A percentile compares a stretch with the other conserved stretches of the same genome.
Conservation (phyloP, 2,329 filamentous ascomycete species). For the Zymoseptoria passerinii region DNA sequence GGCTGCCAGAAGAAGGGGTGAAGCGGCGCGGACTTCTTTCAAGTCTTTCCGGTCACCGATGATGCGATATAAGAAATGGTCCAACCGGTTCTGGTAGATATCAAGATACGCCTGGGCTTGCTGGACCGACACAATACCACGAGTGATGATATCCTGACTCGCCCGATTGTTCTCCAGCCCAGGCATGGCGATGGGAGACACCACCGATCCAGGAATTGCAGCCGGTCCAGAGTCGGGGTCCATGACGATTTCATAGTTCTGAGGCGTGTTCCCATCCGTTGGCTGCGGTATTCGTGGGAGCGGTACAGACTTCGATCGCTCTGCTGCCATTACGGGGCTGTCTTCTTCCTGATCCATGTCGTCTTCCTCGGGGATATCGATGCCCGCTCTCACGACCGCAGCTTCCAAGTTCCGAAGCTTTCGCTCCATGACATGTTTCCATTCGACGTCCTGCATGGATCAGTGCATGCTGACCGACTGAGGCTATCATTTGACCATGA, state of each 20-base stretch:
- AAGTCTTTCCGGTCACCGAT: conserved; percentile 25
- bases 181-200: conserved; percentile 22
- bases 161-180: conserved; percentile 18
- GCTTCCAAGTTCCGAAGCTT: conserved; percentile 33
- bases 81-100: conserved; percentile 27
- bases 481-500: too few species aligned
- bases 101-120: conserved; percentile 25
- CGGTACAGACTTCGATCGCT: neutral
- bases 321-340: conserved; percentile 7
- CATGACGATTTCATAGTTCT: conserved; percentile 32
- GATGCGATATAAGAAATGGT: conserved; percentile 29
- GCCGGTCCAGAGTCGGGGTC: conserved; percentile 32
- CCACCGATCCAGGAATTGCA: conserved; percentile 27
- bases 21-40: conserved; percentile 23
- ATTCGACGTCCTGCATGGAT: conserved; percentile 27
- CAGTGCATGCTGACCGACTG: too few species aligned
- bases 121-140: conserved; percentile 21
- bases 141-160: conserved; percentile 24
- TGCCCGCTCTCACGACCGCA: conserved; percentile 25
- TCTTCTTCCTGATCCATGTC: conserved; percentile 20
- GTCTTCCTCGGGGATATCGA: conserved; percentile 17
- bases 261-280: conserved; percentile 1
- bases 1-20: conserved; percentile 28
- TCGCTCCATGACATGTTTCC: conserved; percentile 34
- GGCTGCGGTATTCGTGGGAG: conserved; percentile 5